Evolutionary conservation across 2,329 filamentous ascomycete species (phyloP).

Genomic region (Ophiostoma populinum): DNA sequence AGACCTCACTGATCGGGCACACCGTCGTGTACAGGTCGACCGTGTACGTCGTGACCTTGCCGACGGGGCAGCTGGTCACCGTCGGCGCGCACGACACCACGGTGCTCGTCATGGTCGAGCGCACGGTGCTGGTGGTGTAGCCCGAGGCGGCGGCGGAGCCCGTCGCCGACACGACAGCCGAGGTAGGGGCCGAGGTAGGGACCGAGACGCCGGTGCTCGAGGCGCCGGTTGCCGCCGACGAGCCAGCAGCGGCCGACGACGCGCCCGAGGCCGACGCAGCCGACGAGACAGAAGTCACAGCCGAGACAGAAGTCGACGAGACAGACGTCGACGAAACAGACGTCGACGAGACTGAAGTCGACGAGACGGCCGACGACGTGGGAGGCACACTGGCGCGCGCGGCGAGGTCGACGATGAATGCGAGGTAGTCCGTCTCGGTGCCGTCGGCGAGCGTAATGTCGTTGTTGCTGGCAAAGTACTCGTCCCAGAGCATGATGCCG

Average conservation of each 20-base stretch:
- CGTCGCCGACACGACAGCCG: neutral
- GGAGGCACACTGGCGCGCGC: conserved; percentile 7
- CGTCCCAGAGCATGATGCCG: conserved; percentile 21
- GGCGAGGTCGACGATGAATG: conserved; percentile 1
- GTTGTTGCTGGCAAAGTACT: conserved; percentile 9
- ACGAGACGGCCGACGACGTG: conserved; percentile 1
- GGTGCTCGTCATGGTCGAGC: conserved; percentile 19
- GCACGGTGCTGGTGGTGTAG: conserved; percentile 21
- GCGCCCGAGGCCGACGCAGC: neutral
- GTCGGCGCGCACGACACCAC: conserved; percentile 11
- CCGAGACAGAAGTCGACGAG: conserved; percentile 1
- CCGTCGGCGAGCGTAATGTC: conserved; percentile 1
- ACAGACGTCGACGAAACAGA: neutral
- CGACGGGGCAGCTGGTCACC: conserved; percentile 13
- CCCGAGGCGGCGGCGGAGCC: conserved; percentile 5
- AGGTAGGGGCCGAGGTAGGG: conserved; percentile 1
- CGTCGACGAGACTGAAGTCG: conserved; percentile 2
- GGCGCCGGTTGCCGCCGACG: too few relatives aligned
- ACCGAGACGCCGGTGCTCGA: neutral
- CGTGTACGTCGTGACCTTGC: conserved; percentile 10
- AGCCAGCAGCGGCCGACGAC: too few relatives aligned
- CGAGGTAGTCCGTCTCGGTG: conserved; percentile 13
- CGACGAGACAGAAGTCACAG: neutral
- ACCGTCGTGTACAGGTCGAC: conserved; percentile 13
- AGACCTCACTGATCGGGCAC: conserved; percentile 9